Percentiles rank a stretch among this genome's conserved stretches.
phyloP scores from a whole-genome alignment of 2,329 filamentous ascomycete species.

The Cladosporium sp. region DNA sequence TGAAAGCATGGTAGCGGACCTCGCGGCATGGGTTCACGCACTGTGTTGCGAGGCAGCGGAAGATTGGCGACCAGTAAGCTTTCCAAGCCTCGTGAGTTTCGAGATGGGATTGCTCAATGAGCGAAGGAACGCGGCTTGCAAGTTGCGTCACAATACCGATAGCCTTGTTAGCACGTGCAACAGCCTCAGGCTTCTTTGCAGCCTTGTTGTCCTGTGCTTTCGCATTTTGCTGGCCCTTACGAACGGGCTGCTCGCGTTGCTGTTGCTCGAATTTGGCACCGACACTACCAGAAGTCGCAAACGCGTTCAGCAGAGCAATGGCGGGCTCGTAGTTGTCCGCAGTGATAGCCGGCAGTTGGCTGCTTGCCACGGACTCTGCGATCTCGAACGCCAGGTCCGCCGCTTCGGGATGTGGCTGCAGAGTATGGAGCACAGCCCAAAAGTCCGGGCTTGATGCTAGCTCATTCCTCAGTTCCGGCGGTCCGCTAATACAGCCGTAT shows the following conservation, averaged over 20 bases:
- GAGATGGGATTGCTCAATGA: conserved; percentile 91
- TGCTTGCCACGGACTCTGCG: conserved; percentile 75
- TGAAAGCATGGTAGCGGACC: conserved; percentile 85
- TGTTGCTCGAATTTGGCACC: conserved; percentile 68
- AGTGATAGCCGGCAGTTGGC: conserved; percentile 77
- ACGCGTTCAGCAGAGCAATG: conserved; percentile 81
- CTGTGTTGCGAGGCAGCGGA: conserved; percentile 83
- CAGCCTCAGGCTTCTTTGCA: conserved; percentile 67
- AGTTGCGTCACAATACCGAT: conserved; percentile 80
- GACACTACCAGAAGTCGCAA: conserved; percentile 79
- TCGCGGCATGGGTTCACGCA: conserved; percentile 94
- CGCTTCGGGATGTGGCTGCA: conserved; percentile 67
- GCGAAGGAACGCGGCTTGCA: conserved; percentile 75
- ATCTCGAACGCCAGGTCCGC: conserved; percentile 82
- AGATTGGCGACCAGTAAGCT: conserved; percentile 95
- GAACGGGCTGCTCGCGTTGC: conserved; percentile 31
- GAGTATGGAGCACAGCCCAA: conserved; percentile 81
- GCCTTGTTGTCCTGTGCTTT: conserved; percentile 29
- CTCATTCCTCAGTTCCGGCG: conserved; percentile 79
- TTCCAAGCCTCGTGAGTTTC: conserved; percentile 79
- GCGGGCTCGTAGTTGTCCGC: conserved; percentile 95
- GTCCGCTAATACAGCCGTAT: conserved; percentile 74
- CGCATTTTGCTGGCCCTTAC: conserved; percentile 27
- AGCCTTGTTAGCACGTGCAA: conserved; percentile 77
- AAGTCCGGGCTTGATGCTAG: conserved; percentile 97